These are phyloP conservation scores for Filobasidium uniguttulatum DNA, from an alignment of 1,284 basidiomycete species.

Conservation along the genomic window DNA sequence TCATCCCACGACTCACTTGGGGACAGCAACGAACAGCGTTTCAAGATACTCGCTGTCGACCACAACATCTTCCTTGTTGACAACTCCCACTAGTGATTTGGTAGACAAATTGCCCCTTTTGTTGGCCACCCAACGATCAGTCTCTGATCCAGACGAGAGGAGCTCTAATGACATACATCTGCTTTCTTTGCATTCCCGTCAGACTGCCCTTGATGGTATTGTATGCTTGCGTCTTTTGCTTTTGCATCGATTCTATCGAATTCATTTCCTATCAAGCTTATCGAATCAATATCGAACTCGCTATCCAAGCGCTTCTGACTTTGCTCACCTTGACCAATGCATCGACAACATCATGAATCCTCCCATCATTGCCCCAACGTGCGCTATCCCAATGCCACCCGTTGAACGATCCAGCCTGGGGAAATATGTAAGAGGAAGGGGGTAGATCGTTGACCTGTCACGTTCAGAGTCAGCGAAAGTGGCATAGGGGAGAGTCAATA, in stretches of 20 bases:
- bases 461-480: no score
- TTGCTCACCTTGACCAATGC: conserved; percentile 63
- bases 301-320: no score
- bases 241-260: conserved; percentile 78
- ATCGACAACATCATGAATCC: conserved; percentile 67
- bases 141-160: background rate
- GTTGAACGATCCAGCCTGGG: conserved; percentile 29
- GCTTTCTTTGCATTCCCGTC: conserved; percentile 87
- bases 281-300: no score
- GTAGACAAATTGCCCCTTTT: conserved; percentile 83
- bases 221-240: conserved; percentile 79
- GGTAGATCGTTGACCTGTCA: conserved; percentile 61
- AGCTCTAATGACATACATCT: conserved; percentile 48
- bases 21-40: conserved; percentile 84
- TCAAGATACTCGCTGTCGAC: conserved; percentile 82
- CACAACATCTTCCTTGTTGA: conserved; percentile 62
- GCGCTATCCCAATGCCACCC: conserved; percentile 78
- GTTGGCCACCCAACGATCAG: conserved; percentile 9
- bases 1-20: conserved; percentile 49
- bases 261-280: conserved; percentile 64
- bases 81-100: conserved; percentile 70
- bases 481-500: background rate
- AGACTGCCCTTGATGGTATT: conserved; percentile 87
- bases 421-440: conserved; percentile 62
- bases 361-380: conserved; percentile 66